These are phyloP conservation scores for Quercus engelmannii DNA, from an alignment of 306 rosid genomes.

Conservation along the genomic window DNA sequence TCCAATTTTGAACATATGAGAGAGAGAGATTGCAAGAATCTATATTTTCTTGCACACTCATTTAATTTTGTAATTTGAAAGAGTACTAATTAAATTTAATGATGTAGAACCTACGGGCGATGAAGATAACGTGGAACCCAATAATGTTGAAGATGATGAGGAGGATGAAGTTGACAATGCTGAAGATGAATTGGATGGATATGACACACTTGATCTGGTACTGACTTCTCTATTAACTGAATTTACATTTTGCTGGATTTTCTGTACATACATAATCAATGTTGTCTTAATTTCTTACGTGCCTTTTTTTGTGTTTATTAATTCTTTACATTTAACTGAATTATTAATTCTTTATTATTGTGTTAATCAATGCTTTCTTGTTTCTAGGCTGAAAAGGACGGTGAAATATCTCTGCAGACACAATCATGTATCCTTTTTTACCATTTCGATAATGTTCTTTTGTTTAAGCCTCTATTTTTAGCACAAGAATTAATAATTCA, in stretches of 20 bases:
- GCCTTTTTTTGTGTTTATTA: not conserved
- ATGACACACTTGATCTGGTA: conserved; percentile 59
- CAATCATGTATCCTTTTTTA: conserved; percentile 57
- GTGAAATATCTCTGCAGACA: conserved; percentile 53
- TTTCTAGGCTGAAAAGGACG: conserved; percentile 60
- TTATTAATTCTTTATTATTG: not conserved
- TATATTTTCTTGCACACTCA: not conserved
- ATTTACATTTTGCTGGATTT: conserved; percentile 4
- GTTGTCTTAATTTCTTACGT: conserved; percentile 1
- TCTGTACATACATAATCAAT: not conserved
- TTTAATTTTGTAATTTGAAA: conserved; percentile 4
- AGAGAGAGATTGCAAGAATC: not conserved
- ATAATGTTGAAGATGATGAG: conserved; percentile 50
- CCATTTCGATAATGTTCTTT: not conserved
- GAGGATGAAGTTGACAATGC: conserved; percentile 57
- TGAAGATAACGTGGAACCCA: conserved; percentile 50
- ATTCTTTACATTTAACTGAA: too few relatives aligned
- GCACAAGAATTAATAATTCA: conserved; percentile 1
- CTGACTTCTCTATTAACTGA: conserved; percentile 10
- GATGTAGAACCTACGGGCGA: conserved; percentile 16
- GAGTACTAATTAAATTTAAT: not conserved
- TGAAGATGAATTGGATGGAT: conserved; percentile 52
- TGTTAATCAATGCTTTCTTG: conserved; percentile 15
- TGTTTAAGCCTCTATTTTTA: conserved; percentile 11
- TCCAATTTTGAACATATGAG: not conserved